Evolutionary conservation across 2,329 filamentous ascomycete species (phyloP), one percentile per base, ranked within the genome.

Genomic region (Kalmusia sp.): DNA sequence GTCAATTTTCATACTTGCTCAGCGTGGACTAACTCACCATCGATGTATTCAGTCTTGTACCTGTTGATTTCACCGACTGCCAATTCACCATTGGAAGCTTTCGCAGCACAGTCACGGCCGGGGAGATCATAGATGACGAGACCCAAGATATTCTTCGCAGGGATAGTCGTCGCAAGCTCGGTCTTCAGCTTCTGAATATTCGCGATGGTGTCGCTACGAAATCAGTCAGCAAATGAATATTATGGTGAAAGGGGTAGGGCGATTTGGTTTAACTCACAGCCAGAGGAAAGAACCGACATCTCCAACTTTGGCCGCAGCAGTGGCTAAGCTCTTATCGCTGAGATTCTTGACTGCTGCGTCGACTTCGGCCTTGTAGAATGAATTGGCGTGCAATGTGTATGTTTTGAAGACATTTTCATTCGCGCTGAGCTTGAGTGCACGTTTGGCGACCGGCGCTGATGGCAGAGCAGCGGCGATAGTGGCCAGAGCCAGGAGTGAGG

Each of bases 111-210:
- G 76, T 98, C 90, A 80, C 90, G 97, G 77, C 98, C 93, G 82
- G 98, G 93, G 3, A 98, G 85, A 30, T 85, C 83, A 80, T 97
- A 98, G 82, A 98, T 96, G 54, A 93, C 92, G 47, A 69, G 64
- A 7, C 66, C 66, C 24, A 47, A 12, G 22, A 47, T 24, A 24
- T 47, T 37, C 22, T 47, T 37, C 31, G 31, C 37, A 14, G 44
- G 44, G n/a, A 47, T 47, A 15, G 37, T 21, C n/a, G 44, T 47
- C 2, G 44, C 22, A 21, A 47, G 44, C 24, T 47, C 44, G 5
- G 14, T 47, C 33, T 38, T 47, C 44, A 47, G n/a, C 33, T 38
- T 47, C n/a, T 47, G 9, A 33, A 47, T 47, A 33, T 47, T 47
- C 24, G 44, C 44, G 28, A 47, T 47, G 44, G 44, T 47, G 33